Conservation (phyloP, 345 rosid species). For the Citrus maxima region DNA sequence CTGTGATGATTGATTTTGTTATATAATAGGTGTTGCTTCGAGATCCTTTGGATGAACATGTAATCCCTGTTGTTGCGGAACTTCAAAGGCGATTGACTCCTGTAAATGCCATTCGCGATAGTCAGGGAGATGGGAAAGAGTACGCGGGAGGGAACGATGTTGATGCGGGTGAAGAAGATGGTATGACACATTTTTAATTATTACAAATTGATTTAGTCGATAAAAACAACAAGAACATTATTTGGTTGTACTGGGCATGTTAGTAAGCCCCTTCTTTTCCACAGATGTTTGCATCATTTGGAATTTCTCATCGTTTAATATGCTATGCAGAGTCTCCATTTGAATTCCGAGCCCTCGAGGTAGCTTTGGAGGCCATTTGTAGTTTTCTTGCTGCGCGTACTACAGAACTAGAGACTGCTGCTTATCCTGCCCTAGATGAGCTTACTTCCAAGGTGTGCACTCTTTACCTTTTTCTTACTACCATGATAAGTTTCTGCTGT, state of each 20-base stretch:
- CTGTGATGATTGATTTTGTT: background rate
- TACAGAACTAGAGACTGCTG: conserved; percentile 79
- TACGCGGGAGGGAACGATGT: conserved; percentile 41
- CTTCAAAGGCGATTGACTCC: conserved; percentile 76
- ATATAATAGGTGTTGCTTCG: conserved; percentile 70
- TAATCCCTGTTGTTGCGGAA: conserved; percentile 86
- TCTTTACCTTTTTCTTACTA: background rate
- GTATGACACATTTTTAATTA: conserved; percentile 32
- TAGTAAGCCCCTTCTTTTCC: background rate
- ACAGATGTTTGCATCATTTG: background rate
- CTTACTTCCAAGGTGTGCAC: conserved; percentile 81
- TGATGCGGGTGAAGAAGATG: conserved; percentile 88
- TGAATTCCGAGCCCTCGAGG: conserved; percentile 89
- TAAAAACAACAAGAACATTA: no score
- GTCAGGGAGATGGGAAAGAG: conserved; percentile 52
- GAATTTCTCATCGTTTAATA: conserved; percentile 1
- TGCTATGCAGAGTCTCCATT: conserved; percentile 68
- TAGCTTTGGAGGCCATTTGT: conserved; percentile 93
- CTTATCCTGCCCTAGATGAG: conserved; percentile 97
- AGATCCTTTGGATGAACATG: conserved; percentile 75
- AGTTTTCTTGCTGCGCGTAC: conserved; percentile 92
- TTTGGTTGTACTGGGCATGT: background rate
- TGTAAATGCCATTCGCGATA: conserved; percentile 27
- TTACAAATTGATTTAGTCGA: background rate
- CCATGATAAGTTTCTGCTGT: background rate